A percentile compares a stretch with the other conserved stretches of the same genome.
phyloP scores from a whole-genome alignment of 2,329 filamentous ascomycete genomes.

The Scedosporium aurantiacum region DNA sequence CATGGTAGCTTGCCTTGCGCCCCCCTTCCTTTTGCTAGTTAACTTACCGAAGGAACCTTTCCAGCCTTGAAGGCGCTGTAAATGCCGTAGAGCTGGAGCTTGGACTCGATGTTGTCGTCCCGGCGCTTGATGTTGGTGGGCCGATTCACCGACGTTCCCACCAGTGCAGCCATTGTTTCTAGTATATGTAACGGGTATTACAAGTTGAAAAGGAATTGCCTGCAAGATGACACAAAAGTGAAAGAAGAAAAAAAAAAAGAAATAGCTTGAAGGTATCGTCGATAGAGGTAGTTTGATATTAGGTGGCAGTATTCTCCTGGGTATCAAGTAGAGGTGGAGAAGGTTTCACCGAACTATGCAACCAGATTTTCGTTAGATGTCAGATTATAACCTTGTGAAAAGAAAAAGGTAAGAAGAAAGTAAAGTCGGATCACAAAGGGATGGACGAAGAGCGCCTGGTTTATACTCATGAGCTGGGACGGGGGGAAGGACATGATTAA shows the following conservation, averaged over 20 bases:
- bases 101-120: conserved; percentile 81
- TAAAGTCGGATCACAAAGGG: not conserved
- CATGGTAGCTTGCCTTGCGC: conserved; percentile 2
- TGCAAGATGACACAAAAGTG: not conserved
- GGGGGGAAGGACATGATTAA: not conserved
- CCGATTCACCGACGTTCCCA: conserved; percentile 46
- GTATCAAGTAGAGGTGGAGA: conserved; percentile 3
- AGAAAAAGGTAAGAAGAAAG: conserved; percentile 3
- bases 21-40: not conserved
- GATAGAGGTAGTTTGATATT: not conserved
- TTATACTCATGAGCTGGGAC: not conserved
- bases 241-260: not conserved
- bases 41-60: conserved; percentile 77
- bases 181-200: not conserved
- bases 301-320: not conserved
- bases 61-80: conserved; percentile 72
- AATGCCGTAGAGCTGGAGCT: conserved; percentile 93
- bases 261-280: not conserved
- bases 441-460: not conserved
- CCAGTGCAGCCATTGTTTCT: conserved; percentile 1
- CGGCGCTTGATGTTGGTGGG: conserved; percentile 64
- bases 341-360: not conserved
- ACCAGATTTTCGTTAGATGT: not conserved
- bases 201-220: not conserved
- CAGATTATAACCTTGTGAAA: not conserved